A percentile compares a stretch with the other conserved stretches of the same genome.
Conservation (phyloP, 2,329 filamentous ascomycete species). For the Lachnellula occidentalis region DNA sequence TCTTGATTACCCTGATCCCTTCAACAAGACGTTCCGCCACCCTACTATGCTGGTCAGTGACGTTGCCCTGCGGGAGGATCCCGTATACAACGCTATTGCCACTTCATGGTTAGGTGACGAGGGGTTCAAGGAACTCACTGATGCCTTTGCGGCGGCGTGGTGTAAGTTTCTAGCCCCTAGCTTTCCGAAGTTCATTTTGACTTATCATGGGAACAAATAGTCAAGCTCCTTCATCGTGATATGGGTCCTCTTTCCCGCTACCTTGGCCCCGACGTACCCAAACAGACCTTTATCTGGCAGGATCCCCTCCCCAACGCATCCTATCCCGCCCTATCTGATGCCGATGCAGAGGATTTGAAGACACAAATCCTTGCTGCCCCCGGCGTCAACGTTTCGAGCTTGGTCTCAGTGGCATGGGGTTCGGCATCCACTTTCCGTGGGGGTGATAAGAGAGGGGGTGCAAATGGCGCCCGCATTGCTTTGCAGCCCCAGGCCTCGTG, state of each 20-base stretch:
- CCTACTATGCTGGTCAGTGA: slow-evolving; percentile 76
- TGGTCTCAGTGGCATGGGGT: slow-evolving; percentile 63
- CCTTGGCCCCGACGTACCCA: slow-evolving; percentile 52
- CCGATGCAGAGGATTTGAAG: slow-evolving; percentile 56
- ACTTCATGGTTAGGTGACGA: slow-evolving; percentile 59
- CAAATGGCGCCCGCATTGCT: slow-evolving; percentile 71
- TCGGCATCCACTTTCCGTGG: slow-evolving; percentile 68
- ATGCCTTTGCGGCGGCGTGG: slow-evolving; percentile 70
- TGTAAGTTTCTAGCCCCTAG: slow-evolving; percentile 52
- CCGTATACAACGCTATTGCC: slow-evolving; percentile 69
- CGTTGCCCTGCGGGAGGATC: slow-evolving; percentile 65
- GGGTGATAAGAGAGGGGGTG: slow-evolving; percentile 75
- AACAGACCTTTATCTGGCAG: slow-evolving; percentile 50
- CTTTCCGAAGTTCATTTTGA: slow-evolving; percentile 35
- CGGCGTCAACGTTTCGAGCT: slow-evolving; percentile 54
- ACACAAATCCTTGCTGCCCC: slow-evolving; percentile 54
- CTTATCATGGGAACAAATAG: slow-evolving; percentile 18
- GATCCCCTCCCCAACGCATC: slow-evolving; percentile 46
- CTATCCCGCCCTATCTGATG: slow-evolving; percentile 36
- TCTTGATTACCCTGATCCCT: slow-evolving; percentile 64
- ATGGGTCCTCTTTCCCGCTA: slow-evolving; percentile 52
- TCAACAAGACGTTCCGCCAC: slow-evolving; percentile 65
- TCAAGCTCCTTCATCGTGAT: slow-evolving; percentile 55
- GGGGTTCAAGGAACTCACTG: slow-evolving; percentile 56
- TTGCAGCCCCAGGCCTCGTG: slow-evolving; percentile 59